Evolutionary conservation across 345 rosid species (phyloP), one percentile per base, ranked within the genome.

Genomic region (Bretschneidera sinensis): DNA sequence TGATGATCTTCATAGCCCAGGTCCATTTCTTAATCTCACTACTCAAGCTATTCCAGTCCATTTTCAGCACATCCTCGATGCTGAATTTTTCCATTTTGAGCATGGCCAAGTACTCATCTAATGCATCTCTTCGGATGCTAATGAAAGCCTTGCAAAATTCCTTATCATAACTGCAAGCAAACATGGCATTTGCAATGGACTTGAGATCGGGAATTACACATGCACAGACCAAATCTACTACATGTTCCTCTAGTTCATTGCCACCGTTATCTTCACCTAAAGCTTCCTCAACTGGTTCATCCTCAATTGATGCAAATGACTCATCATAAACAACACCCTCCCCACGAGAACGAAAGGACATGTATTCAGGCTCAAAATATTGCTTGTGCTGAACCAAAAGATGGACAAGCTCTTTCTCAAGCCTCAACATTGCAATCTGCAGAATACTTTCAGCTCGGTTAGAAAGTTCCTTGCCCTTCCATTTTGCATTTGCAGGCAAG

Each of bases 351-450:
- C 65, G 77, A 56, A 64, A 83, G 9, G 80, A 62, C 54, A 75
- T 60, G 55, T 71, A 60, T 20, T 62, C 71, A 7, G 80, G 81
- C 56, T 75, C 76, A 22, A 78, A 59, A 55, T 16, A 55, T 57
- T 57, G 82, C 53, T 70, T 76, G 70, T 81, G 60, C 59, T 53
- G 76, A 62, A 61, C 62, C 49, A 88, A 81, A 62, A 85, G 73
- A 76, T 80, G 87, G 53, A 55, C 55, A 6, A 92, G 71, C 83
- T 86, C 95, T 70, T 77, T 79, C 70, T 80, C 81, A n/a, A 92
- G 91, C 82, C 85, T 82, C 13, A 79, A 60, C 96, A 92, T 91
- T 19, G 89, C 95, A 35, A 66, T 61, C 78, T 85, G 85, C 64
- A 81, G 66, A 34, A 66, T 60, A 57, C 66, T 51, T 19, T 78